These are phyloP conservation scores for Thalassiosira mediterranea DNA, from an alignment of 352 stramenopile species.

Conservation along the genomic window DNA sequence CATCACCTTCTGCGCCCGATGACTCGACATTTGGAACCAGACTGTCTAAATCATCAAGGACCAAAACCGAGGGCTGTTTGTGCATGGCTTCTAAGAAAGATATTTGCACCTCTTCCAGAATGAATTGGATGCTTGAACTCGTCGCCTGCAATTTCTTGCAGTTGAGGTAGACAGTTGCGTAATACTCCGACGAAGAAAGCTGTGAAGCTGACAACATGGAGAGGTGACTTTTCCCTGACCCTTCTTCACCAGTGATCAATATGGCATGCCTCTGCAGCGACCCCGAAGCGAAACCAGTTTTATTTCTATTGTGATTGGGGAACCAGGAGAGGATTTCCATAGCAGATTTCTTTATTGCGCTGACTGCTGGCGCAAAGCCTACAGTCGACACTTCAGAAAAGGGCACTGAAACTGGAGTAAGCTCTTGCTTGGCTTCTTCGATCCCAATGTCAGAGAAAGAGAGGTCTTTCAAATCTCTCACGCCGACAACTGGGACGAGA, in stretches of 20 bases:
- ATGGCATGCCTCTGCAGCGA: slow-evolving; percentile 29
- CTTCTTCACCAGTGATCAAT: slow-evolving; percentile 54
- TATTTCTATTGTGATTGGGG: too few relatives aligned
- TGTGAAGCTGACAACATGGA: slow-evolving; percentile 46
- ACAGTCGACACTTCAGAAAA: slow-evolving; percentile 11
- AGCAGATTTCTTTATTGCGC: slow-evolving; percentile 10
- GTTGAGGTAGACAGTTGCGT: slow-evolving; percentile 68
- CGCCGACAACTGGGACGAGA: slow-evolving; percentile 20
- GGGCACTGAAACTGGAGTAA: neutral
- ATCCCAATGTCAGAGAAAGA: slow-evolving; percentile 10
- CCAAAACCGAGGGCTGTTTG: slow-evolving; percentile 57
- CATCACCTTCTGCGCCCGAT: slow-evolving; percentile 31
- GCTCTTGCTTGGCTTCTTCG: neutral
- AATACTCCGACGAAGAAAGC: slow-evolving; percentile 23
- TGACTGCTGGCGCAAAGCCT: slow-evolving; percentile 13
- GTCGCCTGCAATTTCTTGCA: slow-evolving; percentile 68
- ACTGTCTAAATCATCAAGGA: slow-evolving; percentile 79
- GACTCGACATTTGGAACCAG: slow-evolving; percentile 66
- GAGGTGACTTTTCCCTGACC: slow-evolving; percentile 67
- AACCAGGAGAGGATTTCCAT: slow-evolving; percentile 23
- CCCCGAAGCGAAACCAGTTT: too few relatives aligned
- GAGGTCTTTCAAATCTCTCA: slow-evolving; percentile 16
- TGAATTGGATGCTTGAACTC: slow-evolving; percentile 44
- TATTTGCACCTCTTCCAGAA: slow-evolving; percentile 64
- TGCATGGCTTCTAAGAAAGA: slow-evolving; percentile 48